A percentile compares a stretch with the other conserved stretches of the same genome.
Conservation (phyloP, 1,139 yeast species). For the Candida sp. region DNA sequence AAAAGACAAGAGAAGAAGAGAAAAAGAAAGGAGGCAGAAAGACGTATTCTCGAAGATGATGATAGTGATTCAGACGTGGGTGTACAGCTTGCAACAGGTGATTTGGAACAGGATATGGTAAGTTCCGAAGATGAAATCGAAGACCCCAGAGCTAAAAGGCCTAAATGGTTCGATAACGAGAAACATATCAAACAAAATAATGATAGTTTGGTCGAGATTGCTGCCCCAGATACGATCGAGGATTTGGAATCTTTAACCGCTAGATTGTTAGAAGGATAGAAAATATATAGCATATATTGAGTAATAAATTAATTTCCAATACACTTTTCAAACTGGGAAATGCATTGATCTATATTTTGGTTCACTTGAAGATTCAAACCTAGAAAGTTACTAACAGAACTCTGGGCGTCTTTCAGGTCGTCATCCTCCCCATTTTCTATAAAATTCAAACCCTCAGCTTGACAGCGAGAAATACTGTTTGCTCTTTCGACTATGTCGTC, state of each 20-base stretch:
- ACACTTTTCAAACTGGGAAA: constrained; percentile 4
- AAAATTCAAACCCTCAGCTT: constrained; percentile 12
- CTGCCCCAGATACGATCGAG: constrained; percentile 86
- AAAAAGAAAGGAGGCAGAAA: constrained; percentile 77
- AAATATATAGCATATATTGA: not conserved
- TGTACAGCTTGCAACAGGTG: constrained; percentile 13
- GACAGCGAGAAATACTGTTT: constrained; percentile 11
- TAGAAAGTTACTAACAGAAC: not conserved
- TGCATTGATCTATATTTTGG: not conserved
- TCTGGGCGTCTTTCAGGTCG: not conserved
- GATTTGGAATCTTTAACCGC: constrained; percentile 91
- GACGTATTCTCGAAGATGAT: constrained; percentile 41
- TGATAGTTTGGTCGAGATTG: constrained; percentile 61
- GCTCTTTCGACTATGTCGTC: constrained; percentile 23
- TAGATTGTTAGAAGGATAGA: constrained; percentile 38
- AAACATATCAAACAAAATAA: constrained; percentile 17
- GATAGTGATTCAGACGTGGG: constrained; percentile 29
- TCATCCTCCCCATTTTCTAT: not conserved
- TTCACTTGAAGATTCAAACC: not conserved
- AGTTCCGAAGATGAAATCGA: constrained; percentile 23
- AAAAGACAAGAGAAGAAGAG: constrained; percentile 89
- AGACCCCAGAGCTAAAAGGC: constrained; percentile 49
- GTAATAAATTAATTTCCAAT: not conserved
- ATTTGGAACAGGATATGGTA: constrained; percentile 50
- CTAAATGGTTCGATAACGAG: constrained; percentile 54